Base-by-base conservation (phyloP, 1,284 basidiomycete species). In the Ustilago sp. region DNA sequence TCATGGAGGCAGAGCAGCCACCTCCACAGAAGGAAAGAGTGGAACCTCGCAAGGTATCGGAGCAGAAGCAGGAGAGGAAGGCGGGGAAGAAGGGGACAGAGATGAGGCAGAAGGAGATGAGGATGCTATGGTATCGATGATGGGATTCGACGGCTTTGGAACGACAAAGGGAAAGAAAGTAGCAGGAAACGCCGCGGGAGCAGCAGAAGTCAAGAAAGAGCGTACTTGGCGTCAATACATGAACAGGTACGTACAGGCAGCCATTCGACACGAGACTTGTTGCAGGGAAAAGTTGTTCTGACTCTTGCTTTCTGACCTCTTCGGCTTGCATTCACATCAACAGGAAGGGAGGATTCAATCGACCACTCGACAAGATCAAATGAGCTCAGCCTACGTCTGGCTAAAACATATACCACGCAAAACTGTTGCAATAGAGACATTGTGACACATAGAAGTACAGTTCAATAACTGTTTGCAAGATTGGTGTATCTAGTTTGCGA, bases 221-320 rank as follows among this genome's bases (percentile, higher is more conserved):
- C 89, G 95, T 62, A 96, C 94, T 34, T 98, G 95, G 95, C 89
- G 95, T 76, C 95, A 98, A 87, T 95, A 95, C 86, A 95, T 95
- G 94, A 95, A 95, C n/a, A 41, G 39, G 39, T 41, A 41, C 39
- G 9, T 41, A 41, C 15, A 15, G 7, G 13, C 39, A 15, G 13
- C 13, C 39, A 17, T 17, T 6, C 13, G 39, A 4, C 8, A 17
- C 39, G 15, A 41, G 39, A 4, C 8, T 17, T 28, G 23, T 28
- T 28, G 23, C 23, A 28, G 23, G 23, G 23, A 28, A 28, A 41
- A 13, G 13, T 15, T 17, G 17, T 6, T 6, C 39, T 41, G 39
- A 41, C 39, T 41, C 39, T 41, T 15, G 7, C 13, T 17, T 15
- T 41, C 39, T 15, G 23, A 15, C 17, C 39, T 41, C 13, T 17